phyloP scores from a whole-genome alignment of 139 green algal genomes.

The Closterium sp. region DNA sequence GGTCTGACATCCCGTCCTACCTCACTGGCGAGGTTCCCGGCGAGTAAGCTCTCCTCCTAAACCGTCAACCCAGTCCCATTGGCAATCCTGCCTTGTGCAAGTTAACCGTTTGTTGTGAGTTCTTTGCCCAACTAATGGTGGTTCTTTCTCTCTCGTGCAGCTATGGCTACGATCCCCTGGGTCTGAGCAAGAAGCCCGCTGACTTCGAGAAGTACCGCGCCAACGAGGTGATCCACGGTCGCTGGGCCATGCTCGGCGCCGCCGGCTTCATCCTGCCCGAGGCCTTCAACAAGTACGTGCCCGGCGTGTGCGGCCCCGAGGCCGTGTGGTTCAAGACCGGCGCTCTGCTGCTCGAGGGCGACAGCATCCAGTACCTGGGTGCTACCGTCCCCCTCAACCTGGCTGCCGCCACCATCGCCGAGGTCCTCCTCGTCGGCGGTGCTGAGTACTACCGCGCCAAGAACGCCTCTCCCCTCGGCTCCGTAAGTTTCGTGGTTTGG shows the following conservation, averaged over 20 bases:
- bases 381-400: constrained; percentile 38
- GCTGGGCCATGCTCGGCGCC: no score
- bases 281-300: constrained; percentile 48
- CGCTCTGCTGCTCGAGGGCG: constrained; percentile 41
- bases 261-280: constrained; percentile 46
- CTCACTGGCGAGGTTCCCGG: constrained; percentile 44
- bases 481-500: constrained; percentile 55
- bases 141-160: no score
- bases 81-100: no score
- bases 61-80: no score
- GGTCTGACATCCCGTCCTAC: constrained; percentile 47
- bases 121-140: no score
- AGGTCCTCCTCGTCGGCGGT: constrained; percentile 59
- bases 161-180: constrained; percentile 50
- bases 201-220: constrained; percentile 80
- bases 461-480: constrained; percentile 71
- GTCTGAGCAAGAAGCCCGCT: constrained; percentile 33
- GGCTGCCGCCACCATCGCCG: constrained; percentile 30
- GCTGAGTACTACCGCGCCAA: constrained; percentile 86
- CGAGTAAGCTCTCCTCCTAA: no score
- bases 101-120: no score
- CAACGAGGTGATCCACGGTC: constrained; percentile 95
- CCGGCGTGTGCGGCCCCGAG: constrained; percentile 32
- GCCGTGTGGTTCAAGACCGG: constrained; percentile 51
- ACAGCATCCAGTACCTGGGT: constrained; percentile 42